Percentiles rank a stretch among this genome's conserved stretches.
These are phyloP conservation scores for Didymella sp. DNA, from an alignment of 2,329 filamentous ascomycete genomes.

Conservation along the genomic window DNA sequence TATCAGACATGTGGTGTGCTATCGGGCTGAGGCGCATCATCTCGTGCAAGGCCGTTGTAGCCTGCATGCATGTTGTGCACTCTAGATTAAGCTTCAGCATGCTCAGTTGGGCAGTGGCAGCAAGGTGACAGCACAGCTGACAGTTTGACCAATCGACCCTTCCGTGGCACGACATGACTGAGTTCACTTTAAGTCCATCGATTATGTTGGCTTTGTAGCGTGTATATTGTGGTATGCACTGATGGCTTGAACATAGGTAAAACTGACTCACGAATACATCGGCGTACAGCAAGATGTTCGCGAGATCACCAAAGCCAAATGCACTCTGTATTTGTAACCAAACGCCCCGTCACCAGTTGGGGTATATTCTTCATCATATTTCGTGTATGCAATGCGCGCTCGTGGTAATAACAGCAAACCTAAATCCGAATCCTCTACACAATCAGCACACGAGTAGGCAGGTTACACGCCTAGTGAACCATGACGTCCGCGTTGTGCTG, in stretches of 20 bases:
- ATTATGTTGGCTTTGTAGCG: background rate
- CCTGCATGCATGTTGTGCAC: constrained; percentile 14
- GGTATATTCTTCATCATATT: constrained; percentile 10
- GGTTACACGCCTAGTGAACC: constrained; percentile 46
- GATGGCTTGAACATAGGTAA: background rate
- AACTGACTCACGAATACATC: background rate
- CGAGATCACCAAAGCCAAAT: background rate
- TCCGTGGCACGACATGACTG: background rate
- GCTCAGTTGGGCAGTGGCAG: constrained; percentile 1
- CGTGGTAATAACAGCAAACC: constrained; percentile 12
- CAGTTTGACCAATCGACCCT: background rate
- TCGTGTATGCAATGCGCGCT: constrained; percentile 19
- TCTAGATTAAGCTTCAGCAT: constrained; percentile 20
- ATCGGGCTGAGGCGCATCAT: constrained; percentile 27
- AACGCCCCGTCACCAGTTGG: constrained; percentile 5
- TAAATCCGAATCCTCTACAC: constrained; percentile 1
- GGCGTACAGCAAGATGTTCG: background rate
- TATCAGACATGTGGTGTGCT: constrained; percentile 18
- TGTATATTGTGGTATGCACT: background rate
- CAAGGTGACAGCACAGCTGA: background rate
- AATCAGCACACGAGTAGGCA: background rate
- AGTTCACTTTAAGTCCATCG: background rate
- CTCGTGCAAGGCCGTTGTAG: constrained; percentile 16
- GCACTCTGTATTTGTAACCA: background rate
- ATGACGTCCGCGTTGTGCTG: constrained; percentile 48